Evolutionary conservation across 108 stramenopile genomes (phyloP), one percentile per base, ranked within the genome.

Genomic region (Thalassiosira profunda): DNA sequence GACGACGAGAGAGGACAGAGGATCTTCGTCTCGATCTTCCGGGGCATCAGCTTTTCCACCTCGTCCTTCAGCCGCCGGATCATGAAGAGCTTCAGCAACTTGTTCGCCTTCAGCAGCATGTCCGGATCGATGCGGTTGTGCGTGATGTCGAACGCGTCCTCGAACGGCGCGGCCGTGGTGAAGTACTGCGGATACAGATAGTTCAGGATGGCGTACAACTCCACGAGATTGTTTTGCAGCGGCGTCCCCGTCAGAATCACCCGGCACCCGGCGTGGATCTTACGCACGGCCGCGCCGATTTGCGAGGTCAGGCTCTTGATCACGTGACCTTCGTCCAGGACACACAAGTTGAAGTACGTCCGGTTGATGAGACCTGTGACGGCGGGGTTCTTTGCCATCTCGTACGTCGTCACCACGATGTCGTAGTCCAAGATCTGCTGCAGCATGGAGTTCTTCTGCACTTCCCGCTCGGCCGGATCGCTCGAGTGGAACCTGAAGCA

Each of bases 251-350:
- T 97, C 17, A 89, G 37, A n/a, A 86, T 65, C 6, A 89, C 55
- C 12, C 70, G 34, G 35, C 58, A 70, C 30, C 79, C 78, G 26
- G 64, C 61, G 30, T 89, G 85, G 12, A 89, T 69, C 33, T 76
- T 74, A 8, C 85, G 81, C 0, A 84, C 79, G 4, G 72, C 81
- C 63, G 70, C 54, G 2, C 77, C 37, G 53, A 77, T 53, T 23
- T 60, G 70, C 9, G 84, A 73, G 2, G 45, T 41, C n/a, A 80
- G 51, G 28, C 81, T 82, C 69, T 97, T 94, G 43, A 93, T 76
- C 8, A 83, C 75, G 63, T 97, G 93, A 11, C 94, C 90, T 64
- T 97, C 96, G 72, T 96, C 97, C 21, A 97, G 67, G 8, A 97
- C 86, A 40, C 87, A 58, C 17, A 82, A 62, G 34, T 81, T 64